These are phyloP conservation scores for Fistulifera solaris DNA, from an alignment of 108 stramenopile genomes.

Conservation along the genomic window DNA sequence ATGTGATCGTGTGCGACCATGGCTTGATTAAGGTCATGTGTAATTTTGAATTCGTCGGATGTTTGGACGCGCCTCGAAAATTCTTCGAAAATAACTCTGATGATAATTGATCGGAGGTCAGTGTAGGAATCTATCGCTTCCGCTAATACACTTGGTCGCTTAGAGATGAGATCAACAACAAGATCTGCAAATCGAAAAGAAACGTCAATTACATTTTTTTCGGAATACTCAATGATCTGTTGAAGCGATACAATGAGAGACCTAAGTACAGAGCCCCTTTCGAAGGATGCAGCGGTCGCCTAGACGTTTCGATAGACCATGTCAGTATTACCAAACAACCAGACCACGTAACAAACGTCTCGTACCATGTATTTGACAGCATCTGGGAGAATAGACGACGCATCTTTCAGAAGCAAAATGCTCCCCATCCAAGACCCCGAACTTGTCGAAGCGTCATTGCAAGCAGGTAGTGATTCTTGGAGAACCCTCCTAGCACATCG, in stretches of 20 bases:
- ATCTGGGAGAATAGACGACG: slow-evolving; percentile 27
- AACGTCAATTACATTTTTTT: slow-evolving; percentile 15
- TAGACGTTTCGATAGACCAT: background rate
- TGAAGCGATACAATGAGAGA: slow-evolving; percentile 32
- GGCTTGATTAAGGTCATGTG: too few relatives aligned
- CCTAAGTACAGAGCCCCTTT: slow-evolving; percentile 47
- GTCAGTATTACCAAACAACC: background rate
- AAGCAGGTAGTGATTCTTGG: slow-evolving; percentile 38
- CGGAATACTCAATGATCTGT: slow-evolving; percentile 26
- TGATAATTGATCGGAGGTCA: slow-evolving; percentile 36
- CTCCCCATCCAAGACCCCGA: slow-evolving; percentile 31
- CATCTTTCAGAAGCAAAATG: slow-evolving; percentile 22
- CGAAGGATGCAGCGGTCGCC: slow-evolving; percentile 40
- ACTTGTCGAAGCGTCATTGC: background rate
- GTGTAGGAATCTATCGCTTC: slow-evolving; percentile 37
- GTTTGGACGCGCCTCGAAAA: too few relatives aligned
- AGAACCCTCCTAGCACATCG: slow-evolving; percentile 60
- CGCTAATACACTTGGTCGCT: slow-evolving; percentile 48
- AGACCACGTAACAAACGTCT: background rate
- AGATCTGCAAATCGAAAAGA: slow-evolving; percentile 29
- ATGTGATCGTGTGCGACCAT: too few relatives aligned
- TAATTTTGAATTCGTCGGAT: too few relatives aligned
- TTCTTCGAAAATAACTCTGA: slow-evolving; percentile 17
- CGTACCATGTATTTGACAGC: slow-evolving; percentile 33
- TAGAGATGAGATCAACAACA: slow-evolving; percentile 45